Conservation (phyloP, 78 protist species). For the Paratrimastix pyriformis region DNA sequence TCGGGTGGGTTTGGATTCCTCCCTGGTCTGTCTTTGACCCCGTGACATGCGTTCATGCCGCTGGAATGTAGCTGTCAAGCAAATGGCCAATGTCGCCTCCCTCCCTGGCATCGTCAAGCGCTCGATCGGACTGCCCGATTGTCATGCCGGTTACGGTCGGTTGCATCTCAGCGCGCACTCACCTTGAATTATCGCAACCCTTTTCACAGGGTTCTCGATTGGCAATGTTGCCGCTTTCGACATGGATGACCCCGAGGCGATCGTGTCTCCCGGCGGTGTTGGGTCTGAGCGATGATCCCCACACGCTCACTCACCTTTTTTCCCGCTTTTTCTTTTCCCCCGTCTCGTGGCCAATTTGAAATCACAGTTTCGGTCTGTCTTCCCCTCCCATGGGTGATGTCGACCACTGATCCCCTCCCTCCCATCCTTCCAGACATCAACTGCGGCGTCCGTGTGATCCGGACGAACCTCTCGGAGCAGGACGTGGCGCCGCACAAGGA, state of each 20-base stretch:
- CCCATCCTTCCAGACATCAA: constrained; percentile 66
- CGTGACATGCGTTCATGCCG: background rate
- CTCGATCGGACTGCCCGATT: background rate
- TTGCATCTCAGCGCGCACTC: background rate
- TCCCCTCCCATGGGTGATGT: background rate
- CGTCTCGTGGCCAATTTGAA: background rate
- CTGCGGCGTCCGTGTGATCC: constrained; percentile 89
- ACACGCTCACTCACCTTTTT: background rate
- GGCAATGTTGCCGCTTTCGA: constrained; percentile 93
- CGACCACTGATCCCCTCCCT: background rate
- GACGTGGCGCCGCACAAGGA: constrained; percentile 61
- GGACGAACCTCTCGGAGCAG: constrained; percentile 70
- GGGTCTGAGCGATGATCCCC: background rate
- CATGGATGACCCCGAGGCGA: constrained; percentile 67
- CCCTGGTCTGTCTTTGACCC: constrained; percentile 37
- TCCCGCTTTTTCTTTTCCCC: background rate
- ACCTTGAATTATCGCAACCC: constrained; percentile 82
- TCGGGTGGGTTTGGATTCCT: constrained; percentile 35
- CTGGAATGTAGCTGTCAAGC: constrained; percentile 12
- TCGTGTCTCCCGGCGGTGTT: constrained; percentile 87
- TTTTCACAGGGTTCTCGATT: constrained; percentile 86
- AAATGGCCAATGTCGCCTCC: constrained; percentile 77
- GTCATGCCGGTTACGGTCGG: background rate
- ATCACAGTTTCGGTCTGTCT: background rate
- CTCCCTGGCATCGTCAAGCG: constrained; percentile 78